A percentile compares a stretch with the other conserved stretches of the same genome.
These are phyloP conservation scores for Rhododendron henanense DNA, from an alignment of 148 eudicot genomes.

Conservation along the genomic window DNA sequence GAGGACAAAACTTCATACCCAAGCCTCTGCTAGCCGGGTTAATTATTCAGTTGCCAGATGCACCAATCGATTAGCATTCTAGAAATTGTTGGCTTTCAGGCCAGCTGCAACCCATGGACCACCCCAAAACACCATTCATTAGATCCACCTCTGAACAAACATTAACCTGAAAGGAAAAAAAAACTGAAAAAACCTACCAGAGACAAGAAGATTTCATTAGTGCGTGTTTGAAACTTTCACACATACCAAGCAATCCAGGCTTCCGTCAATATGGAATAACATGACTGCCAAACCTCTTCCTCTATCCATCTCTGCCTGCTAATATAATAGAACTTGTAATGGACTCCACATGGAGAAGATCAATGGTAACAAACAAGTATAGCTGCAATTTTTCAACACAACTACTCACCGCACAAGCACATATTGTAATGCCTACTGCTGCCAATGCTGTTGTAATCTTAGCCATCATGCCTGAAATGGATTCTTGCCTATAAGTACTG, in stretches of 20 bases:
- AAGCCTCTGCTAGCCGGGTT: constrained; percentile 19
- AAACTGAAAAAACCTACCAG: neutral
- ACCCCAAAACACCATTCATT: constrained; percentile 76
- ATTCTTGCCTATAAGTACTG: neutral
- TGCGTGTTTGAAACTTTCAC: neutral
- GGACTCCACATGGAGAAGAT: neutral
- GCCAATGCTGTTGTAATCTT: constrained; percentile 67
- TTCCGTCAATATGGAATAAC: constrained; percentile 84
- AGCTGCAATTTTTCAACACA: neutral
- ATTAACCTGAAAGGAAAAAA: constrained; percentile 35
- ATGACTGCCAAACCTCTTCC: constrained; percentile 72
- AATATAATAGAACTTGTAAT: neutral
- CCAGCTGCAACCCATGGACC: constrained; percentile 96
- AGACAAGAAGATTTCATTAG: neutral
- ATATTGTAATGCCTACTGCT: constrained; percentile 59
- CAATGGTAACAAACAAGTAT: neutral
- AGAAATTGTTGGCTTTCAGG: constrained; percentile 40
- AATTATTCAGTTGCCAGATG: neutral
- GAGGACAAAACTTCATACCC: constrained; percentile 43
- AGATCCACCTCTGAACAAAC: constrained; percentile 72
- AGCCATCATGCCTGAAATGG: constrained; percentile 68
- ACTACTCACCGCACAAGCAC: constrained; percentile 83
- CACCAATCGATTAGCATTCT: constrained; percentile 35
- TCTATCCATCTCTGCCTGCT: constrained; percentile 79
- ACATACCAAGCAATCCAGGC: constrained; percentile 65